Evolutionary conservation across 2,329 filamentous ascomycete species (phyloP), one percentile per base, ranked within the genome.

Genomic region (Sclerotinia spermophila): DNA sequence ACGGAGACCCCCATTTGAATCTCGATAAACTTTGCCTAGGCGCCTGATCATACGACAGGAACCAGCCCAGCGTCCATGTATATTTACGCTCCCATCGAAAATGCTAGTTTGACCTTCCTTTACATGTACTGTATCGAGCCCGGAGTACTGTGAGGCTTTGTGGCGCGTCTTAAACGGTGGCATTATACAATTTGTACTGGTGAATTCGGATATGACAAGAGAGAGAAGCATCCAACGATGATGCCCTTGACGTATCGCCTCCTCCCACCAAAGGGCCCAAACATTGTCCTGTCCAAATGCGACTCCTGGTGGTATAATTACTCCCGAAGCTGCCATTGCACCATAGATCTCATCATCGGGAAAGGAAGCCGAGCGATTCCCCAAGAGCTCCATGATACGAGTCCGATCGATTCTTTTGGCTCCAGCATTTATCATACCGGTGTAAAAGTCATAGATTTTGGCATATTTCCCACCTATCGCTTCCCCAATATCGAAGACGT

Each of bases 291-390:
- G 58, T 11, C 58, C 59, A 17, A n/a, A n/a, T 24, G 53, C 61
- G 5, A 40, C 24, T n/a, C 58, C 45, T n/a, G 60, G 68, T 4
- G 65, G n/a, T 66, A 67, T 67, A 3, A 65, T 11, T 27, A 70
- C 68, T 13, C 44, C 59, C 15, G 68, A 70, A n/a, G 68, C 68
- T 44, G 68, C 35, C 68, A 70, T 70, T 55, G 59, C 59, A 40
- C 68, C 68, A 53, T 70, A 70, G 15, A 70, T 27, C 45, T 67
- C 60, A 45, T 70, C 68, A 6, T 65, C 68, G 17, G 68, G 68
- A 44, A 67, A 64, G 2, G 68, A 65, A 38, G 68, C 68, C 24
- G 58, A 58, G 21, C 60, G 68, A 35, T 70, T 70, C 8, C 68
- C 68, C 40, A 70, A 42, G 13, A 70, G 68, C 27, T 70, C 68